Base-by-base conservation (phyloP, 2,329 filamentous ascomycete genomes). In the Trichoderma hamatum region DNA sequence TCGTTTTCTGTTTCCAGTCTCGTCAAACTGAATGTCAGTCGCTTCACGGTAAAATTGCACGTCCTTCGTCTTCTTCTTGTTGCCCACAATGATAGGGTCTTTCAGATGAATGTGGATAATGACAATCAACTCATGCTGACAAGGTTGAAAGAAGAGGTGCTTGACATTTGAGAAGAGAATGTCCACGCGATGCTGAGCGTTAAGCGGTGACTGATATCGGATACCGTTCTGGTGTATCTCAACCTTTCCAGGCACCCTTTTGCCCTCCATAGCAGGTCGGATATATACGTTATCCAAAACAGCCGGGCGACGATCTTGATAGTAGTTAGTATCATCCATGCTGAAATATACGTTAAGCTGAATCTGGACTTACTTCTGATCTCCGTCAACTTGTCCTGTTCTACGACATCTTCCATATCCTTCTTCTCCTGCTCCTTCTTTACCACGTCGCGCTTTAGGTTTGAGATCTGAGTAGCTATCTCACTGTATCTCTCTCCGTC, bases 171-270 rank as follows among this genome's bases (percentile, higher is more conserved):
- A 96, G 84, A 99, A 99, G 1, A 99, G 87, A 65, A 99, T 90
- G 76, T 99, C 96, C 60, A 99, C 93, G 75, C 91, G 88, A 74
- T 96, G 92, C 73, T 93, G 91, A 26, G 89, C 89, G 79, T 91
- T 90, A 72, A 96, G 83, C 65, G 92, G 89, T 64, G 93, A 92
- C 82, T 95, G 86, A 80, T 99, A 99, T 70, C 96, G 92, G 69
- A 99, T 92, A 94, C 96, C 96, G 76, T 99, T 99, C 77, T 98
- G 94, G 81, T 99, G 96, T 62, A 99, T 97, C 81, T 98, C 95
- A 49, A 99, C 90, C 78, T 96, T 94, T 76, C 96, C 96, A 55
- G 96, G 92, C 34, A 99, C 93, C 75, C 96, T 93, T 82, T 99
- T 99, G 75, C 94, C 94, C 80, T 99, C 96, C 84, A 98, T 90